Base-by-base conservation (phyloP, 192 early-diverging fungal genomes). In the Coemansia sp. region DNA sequence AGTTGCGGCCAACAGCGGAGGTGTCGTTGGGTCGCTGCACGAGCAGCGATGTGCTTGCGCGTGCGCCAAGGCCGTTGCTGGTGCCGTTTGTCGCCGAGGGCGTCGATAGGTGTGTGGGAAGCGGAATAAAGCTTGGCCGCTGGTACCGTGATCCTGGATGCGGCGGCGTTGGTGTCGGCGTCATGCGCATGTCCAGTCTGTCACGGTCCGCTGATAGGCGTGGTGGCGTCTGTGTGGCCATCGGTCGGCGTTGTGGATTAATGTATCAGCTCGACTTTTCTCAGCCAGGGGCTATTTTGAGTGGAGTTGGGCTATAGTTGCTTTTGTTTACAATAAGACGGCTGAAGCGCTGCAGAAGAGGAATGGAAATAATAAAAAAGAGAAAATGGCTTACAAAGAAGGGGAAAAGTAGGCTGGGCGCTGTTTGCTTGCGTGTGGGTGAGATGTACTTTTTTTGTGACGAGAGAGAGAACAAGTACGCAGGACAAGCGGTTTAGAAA, bases 151-250 rank as follows among this genome's bases (percentile, higher is more conserved):
- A 28, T 27, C 54, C 54, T 30, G 46, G n/a, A n/a, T n/a, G n/a
- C n/a, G 16, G 20, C 7, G 22, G 34, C 34, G 29, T 28, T 11
- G 54, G 54, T 20, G 54, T 28, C 30, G 54, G 25, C 18, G 30
- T 27, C 50, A 52, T 55, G 28, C 30, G 54, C 54, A 19, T 14
- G 54, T 16, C 16, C 49, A 13, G 13, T 16, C 34, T 6, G 30
- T 55, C 53, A 16, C 24, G 27, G 53, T 55, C 54, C 54, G 20
- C 30, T 9, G 54, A 30, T 23, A 28, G 27, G 1, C 54, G 54
- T 30, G 54, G 34, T 25, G 62, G 53, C 53, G 62, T 52, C 22
- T 52, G 50, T 52, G 20, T 24, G 2, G 11, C 25, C 50, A 52
- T 52, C 24, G 39, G 39, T 42, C 39, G 2, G 8, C n/a, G n/a